Evolutionary conservation across 306 rosid genomes (phyloP).

Genomic region (Sicyos baderoa): DNA sequence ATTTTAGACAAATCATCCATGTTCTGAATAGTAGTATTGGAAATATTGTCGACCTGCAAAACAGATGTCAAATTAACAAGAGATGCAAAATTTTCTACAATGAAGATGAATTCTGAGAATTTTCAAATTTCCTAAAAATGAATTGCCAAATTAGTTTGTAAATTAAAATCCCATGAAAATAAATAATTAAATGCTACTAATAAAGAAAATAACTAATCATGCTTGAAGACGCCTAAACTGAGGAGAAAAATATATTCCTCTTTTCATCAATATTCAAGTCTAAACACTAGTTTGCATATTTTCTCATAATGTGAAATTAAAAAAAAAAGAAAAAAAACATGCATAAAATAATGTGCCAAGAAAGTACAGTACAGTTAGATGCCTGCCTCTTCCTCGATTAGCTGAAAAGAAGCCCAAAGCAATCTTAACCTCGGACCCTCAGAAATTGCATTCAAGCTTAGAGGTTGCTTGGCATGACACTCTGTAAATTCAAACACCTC

Average conservation of each 20-base stretch:
- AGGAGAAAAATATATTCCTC: no score
- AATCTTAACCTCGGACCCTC: slow-evolving; percentile 78
- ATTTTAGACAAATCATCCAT: slow-evolving; percentile 37
- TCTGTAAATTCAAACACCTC: slow-evolving; percentile 33
- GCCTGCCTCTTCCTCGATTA: slow-evolving; percentile 77
- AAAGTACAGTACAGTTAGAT: slow-evolving; percentile 27
- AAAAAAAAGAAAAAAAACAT: slow-evolving; percentile 2
- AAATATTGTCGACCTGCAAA: slow-evolving; percentile 54
- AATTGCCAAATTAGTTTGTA: neutral
- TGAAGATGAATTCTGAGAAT: neutral
- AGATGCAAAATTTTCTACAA: neutral
- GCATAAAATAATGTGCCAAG: slow-evolving; percentile 17
- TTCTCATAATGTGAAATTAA: neutral
- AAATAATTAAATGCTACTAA: no score
- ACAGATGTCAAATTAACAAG: neutral
- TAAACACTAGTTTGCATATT: neutral
- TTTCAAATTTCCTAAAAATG: neutral
- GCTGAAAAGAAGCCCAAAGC: slow-evolving; percentile 74
- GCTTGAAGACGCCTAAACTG: no score
- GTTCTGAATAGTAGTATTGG: slow-evolving; percentile 33
- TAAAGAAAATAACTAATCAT: no score
- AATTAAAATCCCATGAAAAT: neutral
- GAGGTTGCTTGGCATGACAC: slow-evolving; percentile 36
- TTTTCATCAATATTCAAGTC: slow-evolving; percentile 1
- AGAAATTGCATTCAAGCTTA: slow-evolving; percentile 75